phyloP scores from a whole-genome alignment of 2,329 filamentous ascomycete species.

The Byssochlamys sp. region DNA sequence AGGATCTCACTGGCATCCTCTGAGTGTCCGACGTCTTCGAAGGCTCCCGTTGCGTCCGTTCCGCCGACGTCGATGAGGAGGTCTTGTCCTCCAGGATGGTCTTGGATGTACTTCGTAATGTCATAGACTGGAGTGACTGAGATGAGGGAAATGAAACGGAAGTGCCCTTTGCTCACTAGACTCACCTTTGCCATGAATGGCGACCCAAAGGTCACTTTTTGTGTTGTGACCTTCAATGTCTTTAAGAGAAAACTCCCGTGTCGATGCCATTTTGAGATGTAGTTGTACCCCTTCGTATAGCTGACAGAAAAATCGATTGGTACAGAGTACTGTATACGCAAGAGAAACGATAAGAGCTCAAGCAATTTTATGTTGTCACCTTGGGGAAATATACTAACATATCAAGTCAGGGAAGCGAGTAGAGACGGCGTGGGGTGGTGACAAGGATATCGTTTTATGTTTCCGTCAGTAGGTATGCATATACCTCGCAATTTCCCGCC shows the following conservation, averaged over 20 bases:
- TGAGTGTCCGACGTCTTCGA: slow-evolving; percentile 38
- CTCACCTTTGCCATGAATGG: slow-evolving; percentile 47
- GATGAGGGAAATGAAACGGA: neutral
- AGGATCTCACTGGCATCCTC: slow-evolving; percentile 38
- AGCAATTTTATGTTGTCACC: no score
- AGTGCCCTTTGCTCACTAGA: slow-evolving; percentile 1
- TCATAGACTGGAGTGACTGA: slow-evolving; percentile 43
- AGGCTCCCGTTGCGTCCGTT: slow-evolving; percentile 33
- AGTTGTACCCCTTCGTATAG: neutral
- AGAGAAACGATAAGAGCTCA: neutral
- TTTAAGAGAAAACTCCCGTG: slow-evolving; percentile 11
- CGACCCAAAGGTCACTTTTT: slow-evolving; percentile 44
- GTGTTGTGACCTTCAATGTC: slow-evolving; percentile 43
- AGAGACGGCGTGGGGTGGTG: neutral
- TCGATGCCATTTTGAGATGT: neutral
- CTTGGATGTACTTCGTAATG: slow-evolving; percentile 47
- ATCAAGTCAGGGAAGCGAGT: neutral
- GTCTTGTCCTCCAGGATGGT: slow-evolving; percentile 46
- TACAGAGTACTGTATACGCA: neutral
- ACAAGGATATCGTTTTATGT: neutral
- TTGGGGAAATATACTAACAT: neutral
- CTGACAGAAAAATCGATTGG: neutral
- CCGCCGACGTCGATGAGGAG: slow-evolving; percentile 34
- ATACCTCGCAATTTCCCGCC: neutral
- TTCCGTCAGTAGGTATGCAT: neutral